Evolutionary conservation across 768 basidiomycete genomes (phyloP).

Genomic region (Tephrocybe rancida): DNA sequence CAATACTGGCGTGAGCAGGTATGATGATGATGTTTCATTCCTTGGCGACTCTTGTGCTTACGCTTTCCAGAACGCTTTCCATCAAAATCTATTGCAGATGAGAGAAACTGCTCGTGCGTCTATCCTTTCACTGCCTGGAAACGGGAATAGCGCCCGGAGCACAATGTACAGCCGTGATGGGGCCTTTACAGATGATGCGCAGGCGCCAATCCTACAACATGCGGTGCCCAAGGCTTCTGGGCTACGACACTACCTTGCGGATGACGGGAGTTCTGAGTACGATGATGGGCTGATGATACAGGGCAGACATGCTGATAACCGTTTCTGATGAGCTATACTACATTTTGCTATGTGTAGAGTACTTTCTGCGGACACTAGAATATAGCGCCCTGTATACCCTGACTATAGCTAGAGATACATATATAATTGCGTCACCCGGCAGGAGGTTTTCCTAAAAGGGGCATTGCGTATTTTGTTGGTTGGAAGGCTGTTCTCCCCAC

Average conservation of each 20-base stretch:
- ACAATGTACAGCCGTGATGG: conserved; percentile 52
- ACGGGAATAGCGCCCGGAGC: conserved; percentile 48
- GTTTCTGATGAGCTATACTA: conserved; percentile 31
- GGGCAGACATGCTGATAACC: conserved; percentile 34
- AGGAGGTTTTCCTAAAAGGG: background rate
- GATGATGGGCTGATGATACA: conserved; percentile 53
- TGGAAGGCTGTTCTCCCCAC: background rate
- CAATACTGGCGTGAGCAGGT: conserved; percentile 94
- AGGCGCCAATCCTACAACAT: conserved; percentile 53
- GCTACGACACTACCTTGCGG: conserved; percentile 53
- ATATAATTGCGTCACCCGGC: conserved; percentile 3
- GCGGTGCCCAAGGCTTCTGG: conserved; percentile 55
- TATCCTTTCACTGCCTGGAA: conserved; percentile 55
- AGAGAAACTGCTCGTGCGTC: conserved; percentile 72
- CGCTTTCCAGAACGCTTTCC: conserved; percentile 66
- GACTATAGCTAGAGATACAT: background rate
- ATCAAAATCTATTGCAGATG: conserved; percentile 81
- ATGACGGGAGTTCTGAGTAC: conserved; percentile 49
- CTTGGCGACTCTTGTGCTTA: background rate
- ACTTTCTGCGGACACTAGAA: conserved; percentile 14
- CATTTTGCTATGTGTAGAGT: conserved; percentile 11
- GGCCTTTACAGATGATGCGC: conserved; percentile 54
- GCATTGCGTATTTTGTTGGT: background rate
- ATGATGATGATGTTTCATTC: background rate
- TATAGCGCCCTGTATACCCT: background rate